phyloP scores from a whole-genome alignment of 305 asterid species.

The Andrographis paniculata region DNA sequence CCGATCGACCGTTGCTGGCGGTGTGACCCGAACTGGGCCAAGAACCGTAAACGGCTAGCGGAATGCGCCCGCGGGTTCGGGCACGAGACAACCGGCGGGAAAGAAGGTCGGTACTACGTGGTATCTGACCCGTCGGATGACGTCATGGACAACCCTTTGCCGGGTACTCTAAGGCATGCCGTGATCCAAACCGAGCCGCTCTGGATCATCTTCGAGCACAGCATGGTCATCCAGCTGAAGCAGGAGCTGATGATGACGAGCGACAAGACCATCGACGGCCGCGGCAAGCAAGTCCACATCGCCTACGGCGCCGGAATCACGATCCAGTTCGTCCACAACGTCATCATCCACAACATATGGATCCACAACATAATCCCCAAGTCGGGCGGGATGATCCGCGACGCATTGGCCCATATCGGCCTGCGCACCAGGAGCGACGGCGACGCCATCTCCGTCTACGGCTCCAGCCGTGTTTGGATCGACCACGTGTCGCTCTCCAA shows the following conservation, averaged over 20 bases:
- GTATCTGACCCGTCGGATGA: constrained; percentile 40
- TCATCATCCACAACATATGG: constrained; percentile 49
- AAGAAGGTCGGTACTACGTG: constrained; percentile 25
- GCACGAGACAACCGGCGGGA: constrained; percentile 33
- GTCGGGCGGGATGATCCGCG: constrained; percentile 54
- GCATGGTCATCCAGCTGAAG: constrained; percentile 40
- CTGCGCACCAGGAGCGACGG: constrained; percentile 59
- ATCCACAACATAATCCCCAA: constrained; percentile 36
- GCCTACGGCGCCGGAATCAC: constrained; percentile 68
- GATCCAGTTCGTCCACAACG: constrained; percentile 43
- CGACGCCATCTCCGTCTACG: constrained; percentile 41
- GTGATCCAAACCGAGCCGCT: constrained; percentile 39
- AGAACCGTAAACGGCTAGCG: constrained; percentile 28
- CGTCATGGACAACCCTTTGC: constrained; percentile 25
- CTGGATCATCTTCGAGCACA: constrained; percentile 40
- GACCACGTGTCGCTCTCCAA: constrained; percentile 45
- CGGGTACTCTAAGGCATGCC: constrained; percentile 49
- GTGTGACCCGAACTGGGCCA: constrained; percentile 39
- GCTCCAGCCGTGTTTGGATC: constrained; percentile 54
- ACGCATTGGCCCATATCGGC: constrained; percentile 38
- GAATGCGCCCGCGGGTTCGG: constrained; percentile 49
- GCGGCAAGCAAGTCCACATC: constrained; percentile 56
- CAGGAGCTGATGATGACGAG: constrained; percentile 52
- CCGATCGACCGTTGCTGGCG: constrained; percentile 55
- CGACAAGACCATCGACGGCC: constrained; percentile 72